Evolutionary conservation across 2,329 filamentous ascomycete species (phyloP).

Genomic region (Pseudogymnoascus pannorum): DNA sequence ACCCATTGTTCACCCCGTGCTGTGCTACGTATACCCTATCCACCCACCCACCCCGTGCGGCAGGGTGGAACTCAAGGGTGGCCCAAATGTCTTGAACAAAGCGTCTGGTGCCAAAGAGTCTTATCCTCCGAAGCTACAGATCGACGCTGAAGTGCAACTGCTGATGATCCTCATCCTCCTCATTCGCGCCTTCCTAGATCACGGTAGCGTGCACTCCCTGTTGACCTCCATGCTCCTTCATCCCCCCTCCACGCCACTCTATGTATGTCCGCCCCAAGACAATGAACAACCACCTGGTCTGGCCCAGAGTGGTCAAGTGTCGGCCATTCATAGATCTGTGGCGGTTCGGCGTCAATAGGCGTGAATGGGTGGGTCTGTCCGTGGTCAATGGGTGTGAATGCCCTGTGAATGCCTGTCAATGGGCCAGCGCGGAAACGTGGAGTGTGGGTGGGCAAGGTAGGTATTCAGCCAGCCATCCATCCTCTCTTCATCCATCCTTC

Average conservation of each 20-base stretch:
- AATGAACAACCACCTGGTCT: not conserved
- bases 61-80: not conserved
- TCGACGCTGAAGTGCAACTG: not conserved
- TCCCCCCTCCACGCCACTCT: not conserved
- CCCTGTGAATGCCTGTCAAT: not conserved
- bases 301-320: constrained; percentile 2
- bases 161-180: not conserved
- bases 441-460: not conserved
- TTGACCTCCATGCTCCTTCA: not conserved
- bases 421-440: not conserved
- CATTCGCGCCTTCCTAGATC: constrained; percentile 5
- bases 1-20: not conserved
- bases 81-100: not conserved
- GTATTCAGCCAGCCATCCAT: not conserved
- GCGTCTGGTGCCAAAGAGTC: not conserved
- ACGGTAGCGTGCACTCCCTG: not conserved
- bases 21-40: too few species aligned
- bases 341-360: constrained; percentile 1
- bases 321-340: constrained; percentile 6
- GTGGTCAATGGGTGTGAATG: not conserved
- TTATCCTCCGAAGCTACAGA: constrained; percentile 3
- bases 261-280: not conserved
- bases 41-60: not conserved
- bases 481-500: not conserved
- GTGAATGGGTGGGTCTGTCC: not conserved